phyloP scores from a whole-genome alignment of 2,329 filamentous ascomycete genomes.

The Trichoderma breve region DNA sequence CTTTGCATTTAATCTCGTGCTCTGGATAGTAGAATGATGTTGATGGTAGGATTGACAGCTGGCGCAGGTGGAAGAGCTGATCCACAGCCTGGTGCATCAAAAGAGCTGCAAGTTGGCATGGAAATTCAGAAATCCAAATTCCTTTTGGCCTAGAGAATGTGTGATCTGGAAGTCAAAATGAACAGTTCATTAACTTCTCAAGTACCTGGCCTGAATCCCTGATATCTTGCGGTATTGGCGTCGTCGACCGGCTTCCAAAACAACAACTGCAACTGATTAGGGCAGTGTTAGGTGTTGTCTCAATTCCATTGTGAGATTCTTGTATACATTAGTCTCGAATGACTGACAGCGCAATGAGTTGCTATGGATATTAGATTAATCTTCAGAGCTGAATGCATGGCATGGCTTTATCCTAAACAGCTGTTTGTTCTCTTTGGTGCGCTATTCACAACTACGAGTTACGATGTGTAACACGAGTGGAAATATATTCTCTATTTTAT shows the following conservation, averaged over 20 bases:
- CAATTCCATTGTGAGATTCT: neutral
- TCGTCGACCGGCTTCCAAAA: neutral
- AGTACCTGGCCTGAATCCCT: neutral
- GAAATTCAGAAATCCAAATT: neutral
- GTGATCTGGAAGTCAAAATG: neutral
- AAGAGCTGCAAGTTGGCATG: neutral
- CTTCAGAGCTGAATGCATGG: neutral
- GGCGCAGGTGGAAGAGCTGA: neutral
- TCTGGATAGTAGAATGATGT: neutral
- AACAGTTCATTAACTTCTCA: neutral
- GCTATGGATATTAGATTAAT: neutral
- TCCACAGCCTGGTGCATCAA: neutral
- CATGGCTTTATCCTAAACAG: neutral
- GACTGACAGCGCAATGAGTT: neutral
- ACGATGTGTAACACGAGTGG: neutral
- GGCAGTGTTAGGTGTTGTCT: neutral
- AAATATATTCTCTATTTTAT: neutral
- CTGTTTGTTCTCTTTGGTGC: neutral
- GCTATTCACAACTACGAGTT: neutral
- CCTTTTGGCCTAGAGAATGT: neutral
- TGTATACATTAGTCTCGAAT: neutral
- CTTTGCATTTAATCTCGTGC: neutral
- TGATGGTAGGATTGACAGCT: neutral
- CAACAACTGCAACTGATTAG: neutral
- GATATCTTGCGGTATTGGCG: neutral